These are phyloP conservation scores for Cryptococcus deneoformans DNA, from an alignment of 1,284 basidiomycete species.

Conservation along the genomic window DNA sequence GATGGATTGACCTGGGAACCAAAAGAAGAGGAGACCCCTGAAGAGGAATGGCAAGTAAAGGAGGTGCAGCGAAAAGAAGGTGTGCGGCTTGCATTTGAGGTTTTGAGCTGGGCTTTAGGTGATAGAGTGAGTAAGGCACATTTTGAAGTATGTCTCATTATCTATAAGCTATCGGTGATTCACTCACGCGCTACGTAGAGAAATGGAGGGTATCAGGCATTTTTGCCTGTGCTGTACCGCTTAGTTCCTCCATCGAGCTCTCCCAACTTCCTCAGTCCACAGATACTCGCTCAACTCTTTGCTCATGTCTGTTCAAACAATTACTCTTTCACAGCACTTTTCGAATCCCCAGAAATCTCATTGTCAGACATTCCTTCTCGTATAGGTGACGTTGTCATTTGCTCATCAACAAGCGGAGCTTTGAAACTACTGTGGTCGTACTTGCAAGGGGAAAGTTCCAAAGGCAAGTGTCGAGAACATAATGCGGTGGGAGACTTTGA, in stretches of 20 bases:
- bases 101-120: conserved; percentile 34
- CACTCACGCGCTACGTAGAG: conserved; percentile 17
- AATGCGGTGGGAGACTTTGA: conserved; percentile 6
- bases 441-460: conserved; percentile 23
- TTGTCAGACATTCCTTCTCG: not conserved
- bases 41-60: conserved; percentile 36
- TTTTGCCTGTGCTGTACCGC: conserved; percentile 18
- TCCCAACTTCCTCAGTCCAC: conserved; percentile 14
- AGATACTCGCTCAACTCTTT: conserved; percentile 35
- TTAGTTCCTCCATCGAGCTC: conserved; percentile 9
- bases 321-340: conserved; percentile 35
- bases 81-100: conserved; percentile 35
- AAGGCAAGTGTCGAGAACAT: conserved; percentile 21
- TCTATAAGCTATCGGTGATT: not conserved
- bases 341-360: conserved; percentile 9
- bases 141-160: conserved; percentile 31
- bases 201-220: conserved; percentile 27
- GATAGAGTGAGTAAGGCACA: conserved; percentile 25
- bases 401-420: conserved; percentile 19
- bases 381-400: conserved; percentile 29
- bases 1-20: conserved; percentile 23
- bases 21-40: conserved; percentile 1
- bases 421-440: conserved; percentile 38
- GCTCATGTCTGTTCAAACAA: conserved; percentile 42
- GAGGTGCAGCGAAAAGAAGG: conserved; percentile 45